Evolutionary conservation across 2,329 filamentous ascomycete genomes (phyloP).

Genomic region (Ophiosphaerella herpotricha): DNA sequence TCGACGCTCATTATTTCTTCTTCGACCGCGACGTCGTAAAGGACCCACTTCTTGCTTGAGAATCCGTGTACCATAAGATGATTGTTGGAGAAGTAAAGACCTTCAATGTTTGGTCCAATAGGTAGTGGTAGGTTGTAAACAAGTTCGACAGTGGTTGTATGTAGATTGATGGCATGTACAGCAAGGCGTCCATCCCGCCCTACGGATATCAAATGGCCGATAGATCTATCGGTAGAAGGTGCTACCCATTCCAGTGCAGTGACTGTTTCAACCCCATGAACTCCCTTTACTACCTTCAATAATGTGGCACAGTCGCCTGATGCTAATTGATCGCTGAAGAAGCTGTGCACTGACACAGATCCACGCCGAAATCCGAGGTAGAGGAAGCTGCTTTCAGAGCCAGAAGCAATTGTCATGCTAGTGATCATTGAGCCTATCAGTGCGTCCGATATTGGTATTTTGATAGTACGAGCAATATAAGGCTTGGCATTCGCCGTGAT

Average conservation of each 20-base stretch:
- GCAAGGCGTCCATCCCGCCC: slow-evolving; percentile 78
- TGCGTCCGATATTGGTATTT: slow-evolving; percentile 22
- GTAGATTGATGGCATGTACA: slow-evolving; percentile 57
- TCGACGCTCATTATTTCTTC: slow-evolving; percentile 73
- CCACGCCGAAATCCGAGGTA: slow-evolving; percentile 63
- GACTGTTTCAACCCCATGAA: slow-evolving; percentile 66
- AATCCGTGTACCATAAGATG: slow-evolving; percentile 78
- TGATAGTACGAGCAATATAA: slow-evolving; percentile 5
- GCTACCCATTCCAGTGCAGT: slow-evolving; percentile 61
- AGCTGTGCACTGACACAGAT: slow-evolving; percentile 55
- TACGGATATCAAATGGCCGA: slow-evolving; percentile 67
- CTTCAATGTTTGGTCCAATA: slow-evolving; percentile 77
- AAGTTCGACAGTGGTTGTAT: slow-evolving; percentile 43
- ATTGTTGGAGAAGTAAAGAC: slow-evolving; percentile 63
- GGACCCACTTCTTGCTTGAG: slow-evolving; percentile 74
- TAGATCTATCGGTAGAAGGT: slow-evolving; percentile 41
- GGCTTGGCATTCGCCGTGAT: not conserved
- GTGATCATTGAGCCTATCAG: slow-evolving; percentile 58
- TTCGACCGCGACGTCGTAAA: slow-evolving; percentile 76
- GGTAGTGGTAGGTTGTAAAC: slow-evolving; percentile 72
- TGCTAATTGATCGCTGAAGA: slow-evolving; percentile 10
- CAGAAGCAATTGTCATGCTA: slow-evolving; percentile 49
- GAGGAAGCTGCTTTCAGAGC: slow-evolving; percentile 35
- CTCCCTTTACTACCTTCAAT: slow-evolving; percentile 23
- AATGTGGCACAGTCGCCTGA: slow-evolving; percentile 9